Conservation (phyloP, 176 grass and related monocot genomes). For the Zoysia japonica region DNA sequence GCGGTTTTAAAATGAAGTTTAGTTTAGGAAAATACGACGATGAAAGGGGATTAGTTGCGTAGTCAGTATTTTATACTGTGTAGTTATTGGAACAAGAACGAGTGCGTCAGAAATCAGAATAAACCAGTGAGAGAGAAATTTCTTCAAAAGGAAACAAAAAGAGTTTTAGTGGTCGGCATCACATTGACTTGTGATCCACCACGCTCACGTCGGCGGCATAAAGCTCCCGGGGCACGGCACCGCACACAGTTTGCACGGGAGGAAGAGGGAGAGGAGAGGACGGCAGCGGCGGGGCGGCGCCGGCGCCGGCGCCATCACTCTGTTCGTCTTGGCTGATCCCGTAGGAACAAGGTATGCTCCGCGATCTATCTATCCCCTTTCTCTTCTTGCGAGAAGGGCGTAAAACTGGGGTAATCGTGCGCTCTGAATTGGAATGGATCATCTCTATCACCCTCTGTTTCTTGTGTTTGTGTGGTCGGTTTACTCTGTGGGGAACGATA, state of each 20-base stretch:
- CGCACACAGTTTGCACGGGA: background rate
- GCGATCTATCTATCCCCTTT: background rate
- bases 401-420: background rate
- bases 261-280: background rate
- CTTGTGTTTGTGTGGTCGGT: background rate
- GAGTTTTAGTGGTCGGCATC: constrained; percentile 20
- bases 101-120: background rate
- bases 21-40: background rate
- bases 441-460: background rate
- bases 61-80: background rate
- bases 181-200: constrained; percentile 43
- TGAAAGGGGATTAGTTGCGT: background rate
- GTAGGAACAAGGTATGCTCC: constrained; percentile 29
- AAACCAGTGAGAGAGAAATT: background rate
- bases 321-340: constrained; percentile 8
- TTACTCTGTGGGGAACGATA: constrained; percentile 2
- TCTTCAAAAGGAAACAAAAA: constrained; percentile 4
- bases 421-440: background rate
- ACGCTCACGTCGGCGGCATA: constrained; percentile 38
- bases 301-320: constrained; percentile 7
- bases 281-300: background rate
- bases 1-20: constrained; percentile 6
- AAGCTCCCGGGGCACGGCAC: constrained; percentile 20
- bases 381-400: background rate
- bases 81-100: background rate